Evolutionary conservation across 2,329 filamentous ascomycete genomes (phyloP), one percentile per base, ranked within the genome.

Genomic region (Xylaria multiplex): DNA sequence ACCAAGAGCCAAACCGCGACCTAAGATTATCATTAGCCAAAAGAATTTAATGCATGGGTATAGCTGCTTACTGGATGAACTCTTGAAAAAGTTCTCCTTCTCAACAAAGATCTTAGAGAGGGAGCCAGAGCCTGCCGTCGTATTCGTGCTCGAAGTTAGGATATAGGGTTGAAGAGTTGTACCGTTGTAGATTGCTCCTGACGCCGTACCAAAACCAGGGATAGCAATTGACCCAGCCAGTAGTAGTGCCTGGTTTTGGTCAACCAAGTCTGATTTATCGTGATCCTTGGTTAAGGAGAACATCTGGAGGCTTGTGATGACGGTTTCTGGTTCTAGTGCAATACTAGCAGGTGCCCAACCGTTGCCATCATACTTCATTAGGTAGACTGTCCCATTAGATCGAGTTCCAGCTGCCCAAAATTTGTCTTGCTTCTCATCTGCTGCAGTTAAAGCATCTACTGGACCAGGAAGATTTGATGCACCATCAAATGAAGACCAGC

Each of bases 101-200:
- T 96, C 89, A 11, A 94, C 91, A 78, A 99, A 97, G 68, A 98
- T 85, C 71, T 88, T 88, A 40, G 91, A 89, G 74, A 99, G 87
- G 73, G 88, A 94, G 55, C 94, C 69, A 46, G 65, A 42, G n/a
- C 69, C 93, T 11, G 87, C 82, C 13, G 84, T 83, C 65, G 88
- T 88, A 73, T 88, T 84, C 13, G 85, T 80, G 65, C 85, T 90
- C 52, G 88, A 91, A 1, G 94, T 92, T 48, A 99, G 85, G 46
- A 93, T 86, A 77, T 95, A 97, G 0, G 96, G 95, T 58, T 84
- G 84, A 76, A 95, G 89, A 2, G 83, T 81, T 11, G 89, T 93
- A 73, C 96, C 96, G 75, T 98, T 93, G 82, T 92, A 99, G 32
- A 97, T 82, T 7, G 90, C 95, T 8, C 93, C 93, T 14, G 95